Conservation (phyloP, 2,329 filamentous ascomycete genomes). For the Venturia oleaginea region DNA sequence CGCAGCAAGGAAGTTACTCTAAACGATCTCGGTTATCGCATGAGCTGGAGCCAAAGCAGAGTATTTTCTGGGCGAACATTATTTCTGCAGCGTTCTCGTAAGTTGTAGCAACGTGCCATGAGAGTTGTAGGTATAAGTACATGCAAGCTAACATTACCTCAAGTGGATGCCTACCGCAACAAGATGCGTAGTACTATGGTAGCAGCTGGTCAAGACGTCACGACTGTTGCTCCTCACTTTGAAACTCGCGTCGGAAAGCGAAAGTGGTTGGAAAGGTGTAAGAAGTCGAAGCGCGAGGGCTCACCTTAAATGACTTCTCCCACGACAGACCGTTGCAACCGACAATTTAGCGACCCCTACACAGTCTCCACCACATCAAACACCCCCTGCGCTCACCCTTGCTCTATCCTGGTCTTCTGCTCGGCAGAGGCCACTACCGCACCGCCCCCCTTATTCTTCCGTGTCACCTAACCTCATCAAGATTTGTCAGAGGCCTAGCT, state of each 20-base stretch:
- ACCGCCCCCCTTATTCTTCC: background rate
- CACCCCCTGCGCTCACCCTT: background rate
- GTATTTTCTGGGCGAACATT: conserved; percentile 80
- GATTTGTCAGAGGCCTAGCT: conserved; percentile 3
- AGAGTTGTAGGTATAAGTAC: conserved; percentile 21
- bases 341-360: conserved; percentile 3
- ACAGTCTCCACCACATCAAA: background rate
- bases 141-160: conserved; percentile 14
- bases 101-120: conserved; percentile 37
- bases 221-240: conserved; percentile 69
- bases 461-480: background rate
- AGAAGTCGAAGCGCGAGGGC: conserved; percentile 31
- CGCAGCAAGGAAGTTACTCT: conserved; percentile 78
- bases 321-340: background rate
- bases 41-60: conserved; percentile 93
- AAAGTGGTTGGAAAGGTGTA: conserved; percentile 40
- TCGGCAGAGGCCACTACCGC: background rate
- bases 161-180: conserved; percentile 93
- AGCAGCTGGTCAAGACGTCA: conserved; percentile 64
- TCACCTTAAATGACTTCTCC: conserved; percentile 17
- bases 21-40: conserved; percentile 87
- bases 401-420: background rate
- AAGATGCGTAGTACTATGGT: conserved; percentile 82
- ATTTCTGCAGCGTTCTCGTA: conserved; percentile 84
- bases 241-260: conserved; percentile 84